Conservation (phyloP, 768 basidiomycete species). For the Hericium rajendrae region DNA sequence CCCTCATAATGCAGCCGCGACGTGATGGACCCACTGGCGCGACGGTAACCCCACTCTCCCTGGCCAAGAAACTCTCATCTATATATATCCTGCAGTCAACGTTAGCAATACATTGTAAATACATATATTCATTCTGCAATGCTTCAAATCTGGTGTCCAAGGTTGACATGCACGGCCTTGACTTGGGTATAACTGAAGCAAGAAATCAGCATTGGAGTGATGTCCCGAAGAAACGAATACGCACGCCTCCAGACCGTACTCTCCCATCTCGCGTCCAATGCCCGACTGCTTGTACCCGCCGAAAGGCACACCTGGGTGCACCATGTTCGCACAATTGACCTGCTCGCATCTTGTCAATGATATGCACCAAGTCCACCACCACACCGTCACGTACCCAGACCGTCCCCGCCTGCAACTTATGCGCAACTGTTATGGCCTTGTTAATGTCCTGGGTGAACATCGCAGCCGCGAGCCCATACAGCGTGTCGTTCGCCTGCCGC, state of each 20-base stretch:
- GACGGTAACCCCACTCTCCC: too few relatives aligned
- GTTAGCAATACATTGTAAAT: too few relatives aligned
- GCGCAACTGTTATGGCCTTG: constrained; percentile 62
- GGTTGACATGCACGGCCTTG: constrained; percentile 11
- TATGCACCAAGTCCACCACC: too few relatives aligned
- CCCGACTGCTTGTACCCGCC: constrained; percentile 71
- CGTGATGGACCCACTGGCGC: too few relatives aligned
- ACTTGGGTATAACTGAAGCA: constrained; percentile 8
- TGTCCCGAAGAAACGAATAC: neutral
- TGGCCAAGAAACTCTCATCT: too few relatives aligned
- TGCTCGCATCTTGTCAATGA: neutral
- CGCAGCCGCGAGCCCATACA: constrained; percentile 79
- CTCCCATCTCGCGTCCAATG: constrained; percentile 59
- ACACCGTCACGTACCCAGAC: constrained; percentile 39
- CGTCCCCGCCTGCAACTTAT: constrained; percentile 72
- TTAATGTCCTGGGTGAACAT: constrained; percentile 77
- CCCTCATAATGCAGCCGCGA: too few relatives aligned
- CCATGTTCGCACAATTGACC: constrained; percentile 31
- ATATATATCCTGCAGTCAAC: too few relatives aligned
- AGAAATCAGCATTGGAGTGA: neutral
- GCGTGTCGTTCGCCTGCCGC: constrained; percentile 71
- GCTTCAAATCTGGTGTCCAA: constrained; percentile 14
- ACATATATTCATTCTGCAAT: too few relatives aligned
- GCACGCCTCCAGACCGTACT: constrained; percentile 46
- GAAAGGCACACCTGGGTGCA: constrained; percentile 34